A percentile compares a stretch with the other conserved stretches of the same genome.
These are phyloP conservation scores for Salix suchowensis DNA, from an alignment of 345 rosid genomes.

Conservation along the genomic window DNA sequence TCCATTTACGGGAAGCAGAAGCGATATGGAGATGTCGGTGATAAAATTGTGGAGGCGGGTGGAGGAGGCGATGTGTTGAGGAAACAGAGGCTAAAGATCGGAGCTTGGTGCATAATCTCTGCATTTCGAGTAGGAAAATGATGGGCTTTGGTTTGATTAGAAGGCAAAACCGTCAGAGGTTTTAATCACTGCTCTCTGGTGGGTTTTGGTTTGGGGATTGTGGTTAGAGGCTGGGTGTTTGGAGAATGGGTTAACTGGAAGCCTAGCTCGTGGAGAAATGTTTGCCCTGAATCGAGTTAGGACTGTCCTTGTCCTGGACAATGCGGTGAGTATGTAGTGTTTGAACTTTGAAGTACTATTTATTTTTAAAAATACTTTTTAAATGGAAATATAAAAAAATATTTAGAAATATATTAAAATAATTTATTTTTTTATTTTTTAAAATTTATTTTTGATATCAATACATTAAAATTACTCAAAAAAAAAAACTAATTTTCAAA, in stretches of 20 bases:
- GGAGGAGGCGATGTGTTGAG: slow-evolving; percentile 34
- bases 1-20: slow-evolving; percentile 7
- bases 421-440: too few relatives aligned
- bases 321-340: not conserved
- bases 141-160: not conserved
- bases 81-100: slow-evolving; percentile 33
- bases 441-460: too few relatives aligned
- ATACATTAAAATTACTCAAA: too few relatives aligned
- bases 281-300: not conserved
- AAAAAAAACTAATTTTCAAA: too few relatives aligned
- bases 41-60: slow-evolving; percentile 24
- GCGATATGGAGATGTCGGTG: slow-evolving; percentile 14
- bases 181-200: not conserved
- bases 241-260: not conserved
- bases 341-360: too few relatives aligned
- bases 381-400: too few relatives aligned
- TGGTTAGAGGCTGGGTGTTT: not conserved
- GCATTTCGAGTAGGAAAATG: slow-evolving; percentile 34
- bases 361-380: too few relatives aligned
- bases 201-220: not conserved
- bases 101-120: slow-evolving; percentile 57
- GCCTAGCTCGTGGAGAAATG: not conserved
- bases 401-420: too few relatives aligned
- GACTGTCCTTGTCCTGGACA: not conserved
- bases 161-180: not conserved